A percentile compares a stretch with the other conserved stretches of the same genome.
Conservation (phyloP, 495 filamentous ascomycete genomes). For the Chaetomium cochliodes region DNA sequence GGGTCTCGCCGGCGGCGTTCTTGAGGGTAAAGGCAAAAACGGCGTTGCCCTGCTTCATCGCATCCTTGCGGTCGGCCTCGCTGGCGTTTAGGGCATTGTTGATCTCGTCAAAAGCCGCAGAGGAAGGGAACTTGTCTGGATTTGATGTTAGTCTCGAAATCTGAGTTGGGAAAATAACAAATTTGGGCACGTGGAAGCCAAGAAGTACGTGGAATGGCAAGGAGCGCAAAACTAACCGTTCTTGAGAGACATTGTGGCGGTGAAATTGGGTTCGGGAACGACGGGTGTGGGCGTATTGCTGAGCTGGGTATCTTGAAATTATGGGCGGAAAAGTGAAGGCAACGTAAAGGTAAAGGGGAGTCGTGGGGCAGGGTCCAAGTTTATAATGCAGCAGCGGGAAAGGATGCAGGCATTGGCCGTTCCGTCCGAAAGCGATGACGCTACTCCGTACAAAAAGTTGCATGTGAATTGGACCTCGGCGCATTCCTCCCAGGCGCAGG, state of each 20-base stretch:
- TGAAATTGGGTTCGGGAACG: constrained; percentile 17
- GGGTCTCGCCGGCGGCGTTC: constrained; percentile 73
- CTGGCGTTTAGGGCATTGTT: constrained; percentile 65
- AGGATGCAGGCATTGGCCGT: not conserved
- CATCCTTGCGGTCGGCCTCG: constrained; percentile 76
- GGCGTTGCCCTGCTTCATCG: constrained; percentile 80
- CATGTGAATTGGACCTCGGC: constrained; percentile 39
- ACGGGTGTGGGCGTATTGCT: not conserved
- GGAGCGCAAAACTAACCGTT: constrained; percentile 55
- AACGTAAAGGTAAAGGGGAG: not conserved
- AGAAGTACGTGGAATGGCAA: no score
- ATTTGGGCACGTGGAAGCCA: no score
- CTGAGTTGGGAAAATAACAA: not conserved
- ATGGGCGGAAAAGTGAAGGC: not conserved
- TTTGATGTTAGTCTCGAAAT: constrained; percentile 16
- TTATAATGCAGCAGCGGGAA: constrained; percentile 14
- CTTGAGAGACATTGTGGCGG: constrained; percentile 73
- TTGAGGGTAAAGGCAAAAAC: constrained; percentile 91
- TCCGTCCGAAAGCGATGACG: constrained; percentile 30
- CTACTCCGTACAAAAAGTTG: constrained; percentile 17
- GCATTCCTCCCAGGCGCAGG: constrained; percentile 19
- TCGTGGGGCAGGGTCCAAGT: not conserved
- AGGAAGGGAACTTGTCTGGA: constrained; percentile 84
- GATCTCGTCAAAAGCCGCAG: constrained; percentile 87
- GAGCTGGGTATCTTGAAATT: not conserved